Evolutionary conservation across 148 eudicot genomes (phyloP).

Genomic region (Camellia granthamiana): DNA sequence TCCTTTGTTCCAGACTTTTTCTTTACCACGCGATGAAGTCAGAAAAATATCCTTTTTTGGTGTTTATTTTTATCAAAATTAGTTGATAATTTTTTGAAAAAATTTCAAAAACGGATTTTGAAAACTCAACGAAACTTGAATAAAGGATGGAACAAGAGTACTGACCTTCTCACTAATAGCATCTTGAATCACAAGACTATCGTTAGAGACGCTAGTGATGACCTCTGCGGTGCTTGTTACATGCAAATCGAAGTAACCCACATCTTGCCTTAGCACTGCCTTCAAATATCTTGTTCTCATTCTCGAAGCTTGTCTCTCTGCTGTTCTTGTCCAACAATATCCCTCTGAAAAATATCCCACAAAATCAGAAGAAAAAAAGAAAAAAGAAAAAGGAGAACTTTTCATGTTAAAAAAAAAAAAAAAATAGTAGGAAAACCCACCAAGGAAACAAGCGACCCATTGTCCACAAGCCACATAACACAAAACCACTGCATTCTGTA

Average conservation of each 20-base stretch:
- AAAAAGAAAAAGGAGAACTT: neutral
- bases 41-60: too few species aligned
- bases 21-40: too few species aligned
- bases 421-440: constrained; percentile 28
- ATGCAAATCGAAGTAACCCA: constrained; percentile 69
- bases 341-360: constrained; percentile 43
- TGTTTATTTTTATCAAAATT: too few species aligned
- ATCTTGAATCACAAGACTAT: constrained; percentile 71
- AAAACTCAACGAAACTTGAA: too few species aligned
- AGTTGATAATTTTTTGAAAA: too few species aligned
- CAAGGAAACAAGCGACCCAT: constrained; percentile 69
- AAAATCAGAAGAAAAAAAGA: neutral
- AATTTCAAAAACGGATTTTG: too few species aligned
- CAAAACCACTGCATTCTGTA: constrained; percentile 59
- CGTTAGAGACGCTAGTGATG: constrained; percentile 67
- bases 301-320: constrained; percentile 71
- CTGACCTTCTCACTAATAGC: constrained; percentile 70
- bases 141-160: too few species aligned
- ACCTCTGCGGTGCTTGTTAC: constrained; percentile 68
- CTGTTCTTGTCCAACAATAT: constrained; percentile 82
- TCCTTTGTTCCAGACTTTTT: too few species aligned
- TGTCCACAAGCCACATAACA: constrained; percentile 66
- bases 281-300: constrained; percentile 63
- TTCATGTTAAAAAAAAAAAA: neutral
- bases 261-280: constrained; percentile 82